Evolutionary conservation across 2,329 filamentous ascomycete genomes (phyloP).

Genomic region (Hypoxylon rubiginosum): DNA sequence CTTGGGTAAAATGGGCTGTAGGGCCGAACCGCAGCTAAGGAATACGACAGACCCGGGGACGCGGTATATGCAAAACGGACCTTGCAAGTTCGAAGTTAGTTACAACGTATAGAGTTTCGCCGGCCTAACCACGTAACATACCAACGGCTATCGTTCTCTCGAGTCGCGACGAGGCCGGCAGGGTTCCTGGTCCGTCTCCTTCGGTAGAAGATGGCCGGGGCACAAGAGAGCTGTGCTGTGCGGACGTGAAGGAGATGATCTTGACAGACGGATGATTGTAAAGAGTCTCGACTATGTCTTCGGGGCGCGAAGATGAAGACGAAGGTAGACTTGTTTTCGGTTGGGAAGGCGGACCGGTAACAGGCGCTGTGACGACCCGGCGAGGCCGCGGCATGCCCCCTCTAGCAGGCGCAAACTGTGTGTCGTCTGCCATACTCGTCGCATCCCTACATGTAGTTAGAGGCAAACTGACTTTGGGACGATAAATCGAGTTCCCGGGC

Average conservation of each 20-base stretch:
- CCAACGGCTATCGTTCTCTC: constrained; percentile 79
- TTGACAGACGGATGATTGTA: constrained; percentile 81
- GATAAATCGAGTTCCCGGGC: constrained; percentile 28
- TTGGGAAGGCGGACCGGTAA: constrained; percentile 45
- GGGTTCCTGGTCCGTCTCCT: constrained; percentile 52
- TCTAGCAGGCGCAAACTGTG: constrained; percentile 21
- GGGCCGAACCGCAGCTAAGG: constrained; percentile 83
- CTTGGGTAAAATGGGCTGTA: constrained; percentile 88
- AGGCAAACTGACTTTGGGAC: constrained; percentile 18
- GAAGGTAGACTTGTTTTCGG: constrained; percentile 32
- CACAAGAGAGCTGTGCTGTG: constrained; percentile 49
- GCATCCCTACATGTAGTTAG: constrained; percentile 24
- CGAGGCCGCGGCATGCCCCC: constrained; percentile 45
- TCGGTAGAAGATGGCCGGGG: constrained; percentile 49
- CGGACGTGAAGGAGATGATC: constrained; percentile 69
- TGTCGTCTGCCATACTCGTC: constrained; percentile 35
- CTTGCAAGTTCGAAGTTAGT: constrained; percentile 55
- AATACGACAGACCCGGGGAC: constrained; percentile 90
- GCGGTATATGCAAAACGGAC: constrained; percentile 85
- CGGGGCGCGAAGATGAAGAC: constrained; percentile 38
- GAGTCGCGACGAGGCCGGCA: constrained; percentile 49
- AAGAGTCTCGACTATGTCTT: constrained; percentile 73
- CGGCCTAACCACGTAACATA: constrained; percentile 55
- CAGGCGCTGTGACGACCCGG: constrained; percentile 57
- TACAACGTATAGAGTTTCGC: constrained; percentile 8